Percentiles rank a stretch among this genome's conserved stretches.
These are phyloP conservation scores for Arachis monticola DNA, from an alignment of 331 rosid genomes.

Conservation along the genomic window DNA sequence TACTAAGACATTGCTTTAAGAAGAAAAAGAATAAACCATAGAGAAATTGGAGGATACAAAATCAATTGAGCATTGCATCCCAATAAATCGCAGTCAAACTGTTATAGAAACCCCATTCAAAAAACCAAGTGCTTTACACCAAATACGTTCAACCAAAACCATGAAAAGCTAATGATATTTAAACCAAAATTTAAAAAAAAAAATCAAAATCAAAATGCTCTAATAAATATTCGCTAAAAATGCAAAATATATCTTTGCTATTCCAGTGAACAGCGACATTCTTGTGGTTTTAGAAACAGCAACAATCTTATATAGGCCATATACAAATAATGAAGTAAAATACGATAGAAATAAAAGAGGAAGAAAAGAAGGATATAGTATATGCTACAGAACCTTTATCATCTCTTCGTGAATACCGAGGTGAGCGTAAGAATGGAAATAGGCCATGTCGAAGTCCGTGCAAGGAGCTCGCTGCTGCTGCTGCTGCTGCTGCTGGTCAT, in stretches of 20 bases:
- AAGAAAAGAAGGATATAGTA: not conserved
- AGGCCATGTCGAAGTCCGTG: conserved; percentile 93
- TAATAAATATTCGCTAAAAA: no score
- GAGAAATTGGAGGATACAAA: not conserved
- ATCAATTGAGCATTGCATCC: no score
- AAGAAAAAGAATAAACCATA: conserved; percentile 3
- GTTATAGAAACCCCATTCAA: no score
- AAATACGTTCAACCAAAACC: no score
- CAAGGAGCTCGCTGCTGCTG: conserved; percentile 65
- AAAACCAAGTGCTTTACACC: no score
- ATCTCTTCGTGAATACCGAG: conserved; percentile 98
- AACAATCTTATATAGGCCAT: not conserved
- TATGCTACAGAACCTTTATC: conserved; percentile 68
- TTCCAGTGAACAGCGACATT: no score
- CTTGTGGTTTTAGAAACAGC: not conserved
- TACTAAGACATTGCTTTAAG: not conserved
- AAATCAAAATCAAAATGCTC: no score
- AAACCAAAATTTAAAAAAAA: no score
- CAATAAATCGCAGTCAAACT: no score
- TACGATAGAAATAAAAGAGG: not conserved
- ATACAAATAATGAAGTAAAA: not conserved
- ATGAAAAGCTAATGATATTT: no score
- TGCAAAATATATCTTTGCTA: no score
- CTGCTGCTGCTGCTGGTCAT: conserved; percentile 46
- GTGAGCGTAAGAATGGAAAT: conserved; percentile 92